These are phyloP conservation scores for Pythium volutum DNA, from an alignment of 352 stramenopile species.

Conservation along the genomic window DNA sequence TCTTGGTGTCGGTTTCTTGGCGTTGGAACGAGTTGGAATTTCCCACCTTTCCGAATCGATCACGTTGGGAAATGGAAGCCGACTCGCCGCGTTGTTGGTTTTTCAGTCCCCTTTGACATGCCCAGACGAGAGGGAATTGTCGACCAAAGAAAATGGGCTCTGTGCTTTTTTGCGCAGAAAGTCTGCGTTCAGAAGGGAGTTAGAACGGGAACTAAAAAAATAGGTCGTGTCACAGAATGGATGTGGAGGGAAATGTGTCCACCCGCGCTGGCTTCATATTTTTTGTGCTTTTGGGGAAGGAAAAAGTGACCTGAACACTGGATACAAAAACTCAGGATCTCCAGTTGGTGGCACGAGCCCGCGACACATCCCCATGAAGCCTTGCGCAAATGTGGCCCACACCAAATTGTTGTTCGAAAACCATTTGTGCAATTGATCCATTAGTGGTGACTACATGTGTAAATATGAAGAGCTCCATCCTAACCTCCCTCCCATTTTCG, in stretches of 20 bases:
- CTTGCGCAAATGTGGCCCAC: conserved; percentile 1
- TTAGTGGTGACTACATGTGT: background rate
- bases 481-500: background rate
- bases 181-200: background rate
- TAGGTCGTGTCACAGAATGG: conserved; percentile 1
- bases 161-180: background rate
- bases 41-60: background rate
- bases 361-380: conserved; percentile 1
- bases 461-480: background rate
- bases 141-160: background rate
- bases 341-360: conserved; percentile 8
- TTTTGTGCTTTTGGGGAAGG: background rate
- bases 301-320: conserved; percentile 1
- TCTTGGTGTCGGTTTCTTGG: background rate
- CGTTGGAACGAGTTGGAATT: background rate
- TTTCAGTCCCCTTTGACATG: background rate
- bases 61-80: conserved; percentile 14
- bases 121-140: no score
- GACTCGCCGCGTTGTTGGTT: background rate
- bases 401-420: background rate
- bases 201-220: background rate
- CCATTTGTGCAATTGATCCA: background rate
- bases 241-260: background rate
- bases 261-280: background rate
- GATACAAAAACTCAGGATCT: background rate